Percentiles rank a stretch among this genome's conserved stretches.
Evolutionary conservation across 148 eudicot species (phyloP).

Genomic region (Vaccinium corymbosum): DNA sequence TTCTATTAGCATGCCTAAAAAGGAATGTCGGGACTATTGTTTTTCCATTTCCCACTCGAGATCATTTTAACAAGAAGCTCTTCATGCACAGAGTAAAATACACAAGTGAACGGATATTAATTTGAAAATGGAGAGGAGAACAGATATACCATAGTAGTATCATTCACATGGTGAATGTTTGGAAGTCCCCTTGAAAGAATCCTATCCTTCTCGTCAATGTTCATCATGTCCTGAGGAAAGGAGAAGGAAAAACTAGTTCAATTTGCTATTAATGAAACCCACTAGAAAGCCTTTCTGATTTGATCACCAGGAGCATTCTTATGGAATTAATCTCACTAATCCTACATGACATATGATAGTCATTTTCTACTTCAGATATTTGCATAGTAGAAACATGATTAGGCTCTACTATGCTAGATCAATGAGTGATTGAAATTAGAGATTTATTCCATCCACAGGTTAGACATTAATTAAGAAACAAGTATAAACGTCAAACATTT

Average conservation of each 20-base stretch:
- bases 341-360: background rate
- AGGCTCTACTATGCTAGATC: background rate
- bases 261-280: conserved; percentile 1
- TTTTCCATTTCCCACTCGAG: background rate
- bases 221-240: conserved; percentile 76
- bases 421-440: background rate
- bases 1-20: background rate
- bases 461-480: background rate
- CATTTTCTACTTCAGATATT: background rate
- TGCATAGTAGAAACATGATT: background rate
- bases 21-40: background rate
- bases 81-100: background rate
- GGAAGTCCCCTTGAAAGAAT: conserved; percentile 69
- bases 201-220: conserved; percentile 63
- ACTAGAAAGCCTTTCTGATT: conserved; percentile 6
- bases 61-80: background rate
- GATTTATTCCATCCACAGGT: background rate
- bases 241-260: conserved; percentile 16
- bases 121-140: background rate
- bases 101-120: background rate
- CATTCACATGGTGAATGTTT: conserved; percentile 79
- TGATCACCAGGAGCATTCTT: background rate
- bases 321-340: background rate
- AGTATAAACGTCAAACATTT: background rate
- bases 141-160: conserved; percentile 56